These are phyloP conservation scores for Veloporphyrellus conicus DNA, from an alignment of 1,284 basidiomycete species.

Conservation along the genomic window DNA sequence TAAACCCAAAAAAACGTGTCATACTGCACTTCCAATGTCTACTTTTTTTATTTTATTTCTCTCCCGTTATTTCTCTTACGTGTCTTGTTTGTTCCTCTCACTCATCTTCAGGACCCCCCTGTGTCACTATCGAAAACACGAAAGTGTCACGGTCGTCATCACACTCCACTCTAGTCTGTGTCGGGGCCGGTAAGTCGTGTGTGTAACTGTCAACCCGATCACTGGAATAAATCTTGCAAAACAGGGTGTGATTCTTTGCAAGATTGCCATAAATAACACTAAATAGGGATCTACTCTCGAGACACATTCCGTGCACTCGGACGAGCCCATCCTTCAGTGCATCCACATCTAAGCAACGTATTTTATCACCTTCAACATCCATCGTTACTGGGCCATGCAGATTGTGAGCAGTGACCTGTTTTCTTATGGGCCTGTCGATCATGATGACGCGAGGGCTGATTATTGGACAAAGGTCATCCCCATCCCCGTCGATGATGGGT, in stretches of 20 bases:
- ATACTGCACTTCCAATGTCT: no score
- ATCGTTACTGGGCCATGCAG: constrained; percentile 23
- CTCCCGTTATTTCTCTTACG: no score
- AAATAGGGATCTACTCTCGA: constrained; percentile 4
- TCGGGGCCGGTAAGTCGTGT: not conserved
- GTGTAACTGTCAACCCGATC: not conserved
- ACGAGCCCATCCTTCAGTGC: not conserved
- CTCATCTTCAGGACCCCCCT: no score
- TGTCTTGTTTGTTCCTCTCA: no score
- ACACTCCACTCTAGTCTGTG: no score
- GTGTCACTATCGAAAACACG: no score
- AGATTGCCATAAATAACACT: constrained; percentile 8
- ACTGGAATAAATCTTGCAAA: not conserved
- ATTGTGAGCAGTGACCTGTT: constrained; percentile 10
- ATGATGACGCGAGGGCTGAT: not conserved
- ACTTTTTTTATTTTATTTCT: no score
- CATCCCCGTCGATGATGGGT: constrained; percentile 24
- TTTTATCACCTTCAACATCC: not conserved
- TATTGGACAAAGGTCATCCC: constrained; percentile 11
- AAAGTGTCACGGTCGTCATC: no score
- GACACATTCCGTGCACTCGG: not conserved
- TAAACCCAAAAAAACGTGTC: no score
- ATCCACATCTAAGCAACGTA: constrained; percentile 5
- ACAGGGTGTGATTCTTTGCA: not conserved
- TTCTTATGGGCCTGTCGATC: not conserved